A percentile compares a stretch with the other conserved stretches of the same genome.
These are phyloP conservation scores for Camelina hispida DNA, from an alignment of 345 rosid species.

Conservation along the genomic window DNA sequence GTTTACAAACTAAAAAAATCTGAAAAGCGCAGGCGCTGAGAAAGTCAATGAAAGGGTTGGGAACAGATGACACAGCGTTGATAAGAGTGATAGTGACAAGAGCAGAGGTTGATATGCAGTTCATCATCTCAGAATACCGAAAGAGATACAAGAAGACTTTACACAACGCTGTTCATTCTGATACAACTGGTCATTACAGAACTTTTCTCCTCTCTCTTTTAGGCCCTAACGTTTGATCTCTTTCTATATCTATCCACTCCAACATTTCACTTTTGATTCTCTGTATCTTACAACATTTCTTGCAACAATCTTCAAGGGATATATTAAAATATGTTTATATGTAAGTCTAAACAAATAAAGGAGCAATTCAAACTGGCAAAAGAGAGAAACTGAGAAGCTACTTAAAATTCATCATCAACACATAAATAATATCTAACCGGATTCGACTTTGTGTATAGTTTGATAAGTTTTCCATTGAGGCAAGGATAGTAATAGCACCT, in stretches of 20 bases:
- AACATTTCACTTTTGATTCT: constrained; percentile 1
- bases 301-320: constrained; percentile 21
- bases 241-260: not conserved
- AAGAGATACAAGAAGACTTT: constrained; percentile 58
- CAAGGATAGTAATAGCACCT: constrained; percentile 56
- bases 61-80: constrained; percentile 59
- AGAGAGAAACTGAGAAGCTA: constrained; percentile 5
- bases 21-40: constrained; percentile 50
- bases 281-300: constrained; percentile 8
- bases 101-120: constrained; percentile 63
- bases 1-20: not conserved
- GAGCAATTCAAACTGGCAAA: not conserved
- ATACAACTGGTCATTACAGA: constrained; percentile 62
- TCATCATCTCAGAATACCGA: constrained; percentile 52
- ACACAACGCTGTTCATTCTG: constrained; percentile 60
- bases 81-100: constrained; percentile 65
- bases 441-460: constrained; percentile 47
- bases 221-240: constrained; percentile 45
- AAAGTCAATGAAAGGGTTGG: constrained; percentile 69
- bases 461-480: constrained; percentile 66
- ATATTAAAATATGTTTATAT: constrained; percentile 6
- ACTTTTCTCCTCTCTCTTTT: constrained; percentile 64
- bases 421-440: not conserved
- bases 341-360: not conserved
- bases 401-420: not conserved